Base-by-base conservation (phyloP, 1,139 yeast genomes). In the Groenewaldozyma auringiensis region DNA sequence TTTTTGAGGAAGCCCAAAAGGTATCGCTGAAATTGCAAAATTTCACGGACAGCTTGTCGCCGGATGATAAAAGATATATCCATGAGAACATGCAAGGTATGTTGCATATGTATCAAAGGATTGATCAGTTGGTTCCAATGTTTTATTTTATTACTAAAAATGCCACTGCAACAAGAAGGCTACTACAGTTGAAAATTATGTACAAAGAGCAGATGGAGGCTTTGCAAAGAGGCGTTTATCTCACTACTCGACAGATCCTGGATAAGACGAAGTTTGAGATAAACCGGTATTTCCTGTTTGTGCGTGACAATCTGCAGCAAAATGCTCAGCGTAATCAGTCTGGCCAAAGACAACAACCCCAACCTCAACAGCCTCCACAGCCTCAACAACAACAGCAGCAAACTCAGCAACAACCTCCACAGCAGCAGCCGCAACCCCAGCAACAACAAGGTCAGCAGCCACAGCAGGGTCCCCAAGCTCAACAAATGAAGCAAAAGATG, bases 141-240 rank as follows among this genome's bases (percentile, higher is more conserved):
- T 85, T 84, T 56, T 86, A 76, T 59, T 75, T 82, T 49, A 70
- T 86, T 47, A 82, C 94, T 1, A 77, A 81, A 55, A 84, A 83
- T 60, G 75, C 73, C 40, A 86, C 79, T 47, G 89, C 86, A 3
- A 83, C 95, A 1, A 79, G 79, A 57, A 75, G 85, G 52, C 74
- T 87, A 51, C 72, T 87, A 50, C 92, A 84, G 61, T 78, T 85
- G 73, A 81, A 86, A 63, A 74, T 79, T 51, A 82, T 86, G 83
- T 78, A 86, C 39, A 81, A 79, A 57, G 83, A 81, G 60, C 83
- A 86, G 50, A 68, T 81, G 59, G 94, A 85, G 45, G 78, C 76
- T 53, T 65, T 83, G 61, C 74, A 78, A 57, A 69, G 78, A 63
- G 79, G 84, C 35, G 64, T 75, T 47, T 81, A 75, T 63, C 70